These are phyloP conservation scores for Triticum dicoccoides DNA, from an alignment of 176 grass and related monocot species.

Conservation along the genomic window DNA sequence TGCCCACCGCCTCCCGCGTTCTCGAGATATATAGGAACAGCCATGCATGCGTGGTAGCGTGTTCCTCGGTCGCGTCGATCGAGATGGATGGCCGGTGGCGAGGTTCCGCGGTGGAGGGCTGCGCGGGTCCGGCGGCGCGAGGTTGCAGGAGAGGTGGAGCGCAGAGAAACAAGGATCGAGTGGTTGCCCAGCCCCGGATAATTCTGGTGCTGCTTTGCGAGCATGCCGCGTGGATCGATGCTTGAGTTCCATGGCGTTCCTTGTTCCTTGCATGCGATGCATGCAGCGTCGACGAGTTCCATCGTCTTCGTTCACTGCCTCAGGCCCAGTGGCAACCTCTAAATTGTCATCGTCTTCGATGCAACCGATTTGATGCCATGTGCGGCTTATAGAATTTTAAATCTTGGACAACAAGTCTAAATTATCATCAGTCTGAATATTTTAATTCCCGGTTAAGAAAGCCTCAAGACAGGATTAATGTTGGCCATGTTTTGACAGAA, in stretches of 20 bases:
- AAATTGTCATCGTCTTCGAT: no score
- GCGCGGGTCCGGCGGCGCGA: background rate
- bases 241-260: background rate
- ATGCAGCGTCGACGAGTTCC: background rate
- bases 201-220: no score
- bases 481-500: no score
- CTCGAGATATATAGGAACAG: slow-evolving; percentile 3
- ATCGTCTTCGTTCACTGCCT: background rate
- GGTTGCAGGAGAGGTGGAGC: background rate
- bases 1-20: background rate
- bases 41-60: background rate
- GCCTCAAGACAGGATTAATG: no score
- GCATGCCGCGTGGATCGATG: no score
- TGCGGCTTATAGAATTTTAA: no score
- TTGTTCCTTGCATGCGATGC: background rate
- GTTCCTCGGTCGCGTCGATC: background rate
- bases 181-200: background rate
- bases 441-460: no score
- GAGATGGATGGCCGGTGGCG: background rate
- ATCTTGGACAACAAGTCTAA: background rate
- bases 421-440: background rate
- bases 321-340: no score
- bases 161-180: background rate
- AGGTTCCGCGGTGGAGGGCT: background rate
- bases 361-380: no score